Percentiles rank a stretch among this genome's conserved stretches.
Evolutionary conservation across 2,329 filamentous ascomycete species (phyloP).

Genomic region (Clarireedia homoeocarpa): DNA sequence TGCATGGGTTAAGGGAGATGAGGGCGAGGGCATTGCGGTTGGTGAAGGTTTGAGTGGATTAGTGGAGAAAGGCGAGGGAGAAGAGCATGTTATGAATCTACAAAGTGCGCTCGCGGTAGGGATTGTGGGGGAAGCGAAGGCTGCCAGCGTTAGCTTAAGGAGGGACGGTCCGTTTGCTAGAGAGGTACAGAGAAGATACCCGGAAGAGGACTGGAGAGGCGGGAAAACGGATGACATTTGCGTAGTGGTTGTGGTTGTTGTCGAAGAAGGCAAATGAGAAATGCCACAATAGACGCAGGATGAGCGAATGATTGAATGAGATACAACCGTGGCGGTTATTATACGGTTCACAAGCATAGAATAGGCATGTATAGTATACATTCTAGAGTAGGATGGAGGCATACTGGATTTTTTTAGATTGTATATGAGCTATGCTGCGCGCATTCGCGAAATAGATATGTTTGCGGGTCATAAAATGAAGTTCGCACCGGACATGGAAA

Average conservation of each 20-base stretch:
- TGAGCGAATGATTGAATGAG: neutral
- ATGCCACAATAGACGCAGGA: neutral
- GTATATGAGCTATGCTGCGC: neutral
- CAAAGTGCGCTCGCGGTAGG: conserved; percentile 73
- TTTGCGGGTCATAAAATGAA: too few species aligned
- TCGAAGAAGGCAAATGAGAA: conserved; percentile 44
- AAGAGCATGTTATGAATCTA: conserved; percentile 40
- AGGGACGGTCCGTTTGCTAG: conserved; percentile 90
- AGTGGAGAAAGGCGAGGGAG: conserved; percentile 36
- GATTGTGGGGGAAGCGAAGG: conserved; percentile 75
- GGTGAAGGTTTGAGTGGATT: conserved; percentile 50
- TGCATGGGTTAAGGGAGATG: conserved; percentile 61
- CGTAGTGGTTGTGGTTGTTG: conserved; percentile 70
- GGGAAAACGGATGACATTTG: conserved; percentile 97
- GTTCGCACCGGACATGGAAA: too few species aligned
- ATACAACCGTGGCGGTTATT: neutral
- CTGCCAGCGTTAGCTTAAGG: conserved; percentile 72
- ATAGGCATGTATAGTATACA: neutral
- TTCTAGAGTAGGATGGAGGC: neutral
- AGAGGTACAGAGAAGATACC: conserved; percentile 83
- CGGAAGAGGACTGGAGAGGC: conserved; percentile 77
- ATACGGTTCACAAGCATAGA: neutral
- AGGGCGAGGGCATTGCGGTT: conserved; percentile 52
- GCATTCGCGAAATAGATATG: too few species aligned
- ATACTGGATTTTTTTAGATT: neutral